Evolutionary conservation across 1,284 basidiomycete genomes (phyloP).

Genomic region (Ustilago loliicola): DNA sequence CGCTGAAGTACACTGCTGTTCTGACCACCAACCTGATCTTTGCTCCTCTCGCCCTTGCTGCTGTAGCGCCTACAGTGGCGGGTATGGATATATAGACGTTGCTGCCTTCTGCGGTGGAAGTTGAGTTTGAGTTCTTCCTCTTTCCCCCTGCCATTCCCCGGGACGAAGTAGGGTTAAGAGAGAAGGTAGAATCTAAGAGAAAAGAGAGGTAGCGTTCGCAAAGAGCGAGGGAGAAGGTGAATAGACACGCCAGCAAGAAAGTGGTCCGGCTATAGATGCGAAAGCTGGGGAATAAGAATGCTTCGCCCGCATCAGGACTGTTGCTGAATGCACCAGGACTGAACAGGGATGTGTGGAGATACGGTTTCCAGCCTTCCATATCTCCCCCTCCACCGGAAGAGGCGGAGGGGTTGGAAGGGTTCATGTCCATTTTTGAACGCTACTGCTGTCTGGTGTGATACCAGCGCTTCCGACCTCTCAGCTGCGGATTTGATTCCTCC

Average conservation of each 20-base stretch:
- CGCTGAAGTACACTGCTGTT: conserved; percentile 20
- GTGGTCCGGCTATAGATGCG: conserved; percentile 26
- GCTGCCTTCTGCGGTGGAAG: not conserved
- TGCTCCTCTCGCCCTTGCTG: no score
- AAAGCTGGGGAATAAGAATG: conserved; percentile 41
- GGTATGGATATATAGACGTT: conserved; percentile 21
- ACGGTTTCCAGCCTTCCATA: conserved; percentile 43
- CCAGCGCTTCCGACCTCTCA: no score
- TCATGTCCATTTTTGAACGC: conserved; percentile 27
- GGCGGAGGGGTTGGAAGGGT: not conserved
- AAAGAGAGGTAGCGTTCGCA: conserved; percentile 17
- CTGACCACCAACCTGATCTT: not conserved
- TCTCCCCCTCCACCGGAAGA: not conserved
- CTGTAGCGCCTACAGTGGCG: no score
- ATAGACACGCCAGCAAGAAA: conserved; percentile 20
- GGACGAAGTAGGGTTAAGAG: not conserved
- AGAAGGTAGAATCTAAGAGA: conserved; percentile 10
- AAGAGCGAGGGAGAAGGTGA: conserved; percentile 20
- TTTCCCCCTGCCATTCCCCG: not conserved
- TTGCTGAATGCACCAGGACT: conserved; percentile 7
- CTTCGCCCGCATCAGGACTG: conserved; percentile 7
- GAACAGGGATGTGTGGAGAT: conserved; percentile 44
- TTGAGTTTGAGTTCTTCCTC: no score
- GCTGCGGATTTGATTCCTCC: no score
- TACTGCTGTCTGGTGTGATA: not conserved